A percentile compares a stretch with the other conserved stretches of the same genome.
Conservation (phyloP, 2,329 filamentous ascomycete genomes). For the Aureobasidium sp. region DNA sequence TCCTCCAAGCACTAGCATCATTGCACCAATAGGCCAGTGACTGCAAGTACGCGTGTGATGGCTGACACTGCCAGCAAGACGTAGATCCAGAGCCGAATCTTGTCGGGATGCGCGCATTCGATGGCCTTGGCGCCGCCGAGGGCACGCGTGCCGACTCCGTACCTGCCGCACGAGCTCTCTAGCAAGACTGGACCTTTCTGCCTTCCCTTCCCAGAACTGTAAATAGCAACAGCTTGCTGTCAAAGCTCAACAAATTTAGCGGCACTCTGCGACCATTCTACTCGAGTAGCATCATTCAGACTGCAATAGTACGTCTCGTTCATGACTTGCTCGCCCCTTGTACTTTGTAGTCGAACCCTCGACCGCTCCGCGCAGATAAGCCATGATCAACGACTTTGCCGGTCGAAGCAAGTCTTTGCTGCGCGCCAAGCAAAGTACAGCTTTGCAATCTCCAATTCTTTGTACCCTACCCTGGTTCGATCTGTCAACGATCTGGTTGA, state of each 20-base stretch:
- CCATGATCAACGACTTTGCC: not conserved
- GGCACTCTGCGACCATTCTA: not conserved
- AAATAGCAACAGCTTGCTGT: not conserved
- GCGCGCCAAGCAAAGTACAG: not conserved
- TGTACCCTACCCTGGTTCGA: not conserved
- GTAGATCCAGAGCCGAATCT: constrained; percentile 6
- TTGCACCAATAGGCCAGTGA: not conserved
- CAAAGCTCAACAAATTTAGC: constrained; percentile 2
- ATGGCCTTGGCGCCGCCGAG: not conserved
- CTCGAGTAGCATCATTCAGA: not conserved
- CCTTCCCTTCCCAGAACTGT: not conserved
- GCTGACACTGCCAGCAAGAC: constrained; percentile 1
- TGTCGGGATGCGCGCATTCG: not conserved
- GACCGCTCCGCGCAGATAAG: not conserved
- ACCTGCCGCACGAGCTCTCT: not conserved
- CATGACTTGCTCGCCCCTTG: not conserved
- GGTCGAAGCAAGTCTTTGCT: not conserved
- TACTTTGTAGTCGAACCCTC: not conserved
- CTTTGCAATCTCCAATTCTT: not conserved
- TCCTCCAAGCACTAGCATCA: not conserved
- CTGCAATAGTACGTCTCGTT: constrained; percentile 1
- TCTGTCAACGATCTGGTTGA: not conserved
- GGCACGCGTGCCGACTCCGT: not conserved
- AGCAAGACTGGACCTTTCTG: not conserved
- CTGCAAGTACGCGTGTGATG: not conserved